Base-by-base conservation (phyloP, 768 basidiomycete species). In the Xerocomus potaroensis region DNA sequence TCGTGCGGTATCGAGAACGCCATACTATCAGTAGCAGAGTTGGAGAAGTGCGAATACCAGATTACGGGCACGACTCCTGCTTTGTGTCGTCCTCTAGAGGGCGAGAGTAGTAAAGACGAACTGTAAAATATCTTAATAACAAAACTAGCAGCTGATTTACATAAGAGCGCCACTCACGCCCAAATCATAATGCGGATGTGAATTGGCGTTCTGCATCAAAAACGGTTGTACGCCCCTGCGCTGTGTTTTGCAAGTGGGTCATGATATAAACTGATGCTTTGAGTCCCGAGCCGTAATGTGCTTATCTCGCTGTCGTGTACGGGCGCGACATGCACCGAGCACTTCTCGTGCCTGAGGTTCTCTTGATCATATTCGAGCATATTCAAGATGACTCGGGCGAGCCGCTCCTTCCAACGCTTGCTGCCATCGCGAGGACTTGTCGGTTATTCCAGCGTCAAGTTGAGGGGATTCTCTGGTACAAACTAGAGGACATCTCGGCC, bases 21-120 rank as follows among this genome's bases (percentile, higher is more conserved):
- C 4, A 66, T 99, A 27, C 67, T 84, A 12, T 77, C 81, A 1
- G 81, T 97, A 5, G 76, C 77, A 36, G 96, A 99, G 69, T 77
- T 94, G 16, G 93, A 98, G 68, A 97, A 97, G 71, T 98, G 95
- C 70, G 91, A 94, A 66, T 97, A 97, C 59, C 81, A 84, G 60
- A 79, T 92, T 59, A 89, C 81, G 9, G 92, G 78, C 19, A 93
- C 90, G 29, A 79, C 81, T 0, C 93, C 93, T 10, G 91, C 92
- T 2, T 66, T 96, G 44, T 97, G 93, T 63, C 63, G 79, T 23
- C 56, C 64, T 2, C 57, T 67, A 30, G 71, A 68, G n/a, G 66
- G 70, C 19, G 58, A 54, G 27, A 57, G 54, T 38, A 64, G 30
- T 29, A 67, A 59, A 30, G 65, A 63, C 19, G 65, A 66, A 33